These are phyloP conservation scores for Cicer judaicum DNA, from an alignment of 306 rosid genomes.

Conservation along the genomic window DNA sequence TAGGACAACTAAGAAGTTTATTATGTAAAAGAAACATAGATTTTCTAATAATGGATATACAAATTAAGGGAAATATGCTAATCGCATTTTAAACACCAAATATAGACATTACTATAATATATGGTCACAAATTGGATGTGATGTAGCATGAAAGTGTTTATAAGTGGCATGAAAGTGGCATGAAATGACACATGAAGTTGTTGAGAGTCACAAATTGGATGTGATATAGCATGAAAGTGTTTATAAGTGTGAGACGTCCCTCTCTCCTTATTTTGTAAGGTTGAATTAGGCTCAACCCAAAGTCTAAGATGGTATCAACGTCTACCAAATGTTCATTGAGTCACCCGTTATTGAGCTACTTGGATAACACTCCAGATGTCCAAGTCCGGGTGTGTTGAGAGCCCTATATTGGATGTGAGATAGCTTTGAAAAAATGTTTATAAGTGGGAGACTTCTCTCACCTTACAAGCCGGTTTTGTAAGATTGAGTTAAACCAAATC, in stretches of 20 bases:
- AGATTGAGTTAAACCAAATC: not conserved
- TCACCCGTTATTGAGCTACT: too few species aligned
- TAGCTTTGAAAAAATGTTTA: not conserved
- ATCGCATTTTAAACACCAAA: constrained; percentile 31
- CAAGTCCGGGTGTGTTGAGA: not conserved
- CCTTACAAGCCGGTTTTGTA: not conserved
- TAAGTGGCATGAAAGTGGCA: too few species aligned
- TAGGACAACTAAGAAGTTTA: constrained; percentile 15
- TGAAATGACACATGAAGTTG: not conserved
- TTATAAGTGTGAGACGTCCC: too few species aligned
- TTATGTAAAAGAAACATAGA: constrained; percentile 12
- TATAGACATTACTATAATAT: constrained; percentile 15
- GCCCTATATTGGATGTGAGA: not conserved
- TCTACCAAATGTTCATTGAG: too few species aligned
- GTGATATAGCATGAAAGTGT: too few species aligned
- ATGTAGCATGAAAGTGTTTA: too few species aligned
- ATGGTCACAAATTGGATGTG: too few species aligned
- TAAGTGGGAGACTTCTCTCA: not conserved
- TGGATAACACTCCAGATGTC: too few species aligned
- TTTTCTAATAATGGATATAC: not conserved
- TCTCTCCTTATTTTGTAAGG: too few species aligned
- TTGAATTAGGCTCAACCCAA: too few species aligned
- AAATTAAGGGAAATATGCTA: constrained; percentile 12
- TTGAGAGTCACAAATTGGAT: not conserved
- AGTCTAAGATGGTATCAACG: too few species aligned